Base-by-base conservation (phyloP, 2,329 filamentous ascomycete species). In the Blastomyces gilchristii region DNA sequence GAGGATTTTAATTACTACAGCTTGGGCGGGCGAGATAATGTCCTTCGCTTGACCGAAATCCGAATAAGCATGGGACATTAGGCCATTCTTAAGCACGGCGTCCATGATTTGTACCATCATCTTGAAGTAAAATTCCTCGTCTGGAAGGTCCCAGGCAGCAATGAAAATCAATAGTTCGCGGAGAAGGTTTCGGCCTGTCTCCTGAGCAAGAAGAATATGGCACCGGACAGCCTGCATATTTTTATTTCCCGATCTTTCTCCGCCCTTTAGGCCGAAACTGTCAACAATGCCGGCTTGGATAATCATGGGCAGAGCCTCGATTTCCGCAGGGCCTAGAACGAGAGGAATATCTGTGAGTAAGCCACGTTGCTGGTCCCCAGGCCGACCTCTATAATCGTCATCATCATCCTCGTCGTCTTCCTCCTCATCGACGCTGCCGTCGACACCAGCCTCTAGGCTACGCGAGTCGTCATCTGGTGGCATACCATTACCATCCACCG, bases 101-200 rank as follows among this genome's bases (percentile, higher is more conserved):
- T 96, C 90, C 77, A 97, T 90, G 65, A 97, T 96, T 75, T 97
- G 92, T 54, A 91, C 89, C 75, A 95, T 97, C 74, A 97, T 90
- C 74, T 96, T 93, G 79, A 96, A 97, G 71, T 97, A 96, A 47
- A 96, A 85, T 65, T 95, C 91, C 65, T 93, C 88, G 73, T 97
- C 92, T 50, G 91, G 88, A 70, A 97, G 87, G 72, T 97, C 93
- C 93, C 93, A 97, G 9, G 96, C 92, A 5, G 93, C 93, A 66
- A 97, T 96, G 73, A 97, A 97, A 64, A 97, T 95, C 53, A 97
- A 81, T 70, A 97, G 84, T 74, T 97, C 93, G 63, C 93, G 83
- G 1, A 97, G 80, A 3, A 97, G 80, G 71, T 95, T 96, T 68
- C 92, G 87, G 2, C 93, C 93, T 66, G 91, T 95, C 71, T 96